Conservation (phyloP, 139 green algal genomes). For the Marvania coccoides region DNA sequence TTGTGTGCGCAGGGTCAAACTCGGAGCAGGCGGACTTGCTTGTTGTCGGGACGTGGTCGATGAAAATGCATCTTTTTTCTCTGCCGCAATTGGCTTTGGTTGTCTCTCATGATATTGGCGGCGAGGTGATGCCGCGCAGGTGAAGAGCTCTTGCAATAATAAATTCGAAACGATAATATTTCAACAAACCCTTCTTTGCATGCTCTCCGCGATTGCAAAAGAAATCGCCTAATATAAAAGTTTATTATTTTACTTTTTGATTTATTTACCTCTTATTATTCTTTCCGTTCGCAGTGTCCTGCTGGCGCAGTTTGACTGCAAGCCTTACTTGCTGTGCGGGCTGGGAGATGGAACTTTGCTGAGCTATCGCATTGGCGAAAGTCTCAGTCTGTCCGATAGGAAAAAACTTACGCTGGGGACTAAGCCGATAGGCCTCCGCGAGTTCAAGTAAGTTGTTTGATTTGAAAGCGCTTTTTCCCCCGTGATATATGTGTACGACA, state of each 20-base stretch:
- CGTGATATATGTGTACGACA: too few relatives aligned
- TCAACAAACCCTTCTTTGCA: too few relatives aligned
- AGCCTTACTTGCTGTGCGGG: conserved; percentile 73
- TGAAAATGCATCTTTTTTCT: conserved; percentile 34
- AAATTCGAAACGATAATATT: too few relatives aligned
- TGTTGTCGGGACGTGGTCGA: conserved; percentile 64
- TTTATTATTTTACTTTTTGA: too few relatives aligned
- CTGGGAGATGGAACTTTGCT: conserved; percentile 37
- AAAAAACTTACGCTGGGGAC: conserved; percentile 85
- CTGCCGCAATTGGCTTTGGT: conserved; percentile 39
- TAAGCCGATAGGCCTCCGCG: conserved; percentile 80
- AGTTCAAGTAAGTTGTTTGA: conserved; percentile 40
- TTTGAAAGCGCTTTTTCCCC: too few relatives aligned
- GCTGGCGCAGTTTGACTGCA: conserved; percentile 72
- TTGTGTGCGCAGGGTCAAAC: neutral
- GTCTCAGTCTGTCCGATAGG: conserved; percentile 40
- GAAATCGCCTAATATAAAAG: too few relatives aligned
- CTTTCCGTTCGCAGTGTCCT: conserved; percentile 67
- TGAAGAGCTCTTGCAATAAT: too few relatives aligned
- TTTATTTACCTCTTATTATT: too few relatives aligned
- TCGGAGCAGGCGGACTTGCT: conserved; percentile 22
- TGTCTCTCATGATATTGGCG: conserved; percentile 39
- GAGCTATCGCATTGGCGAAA: conserved; percentile 4
- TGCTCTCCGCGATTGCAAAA: too few relatives aligned
- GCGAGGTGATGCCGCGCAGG: conserved; percentile 72